Conservation (phyloP, 805 yeast genomes). For the Deakozyma indianensis region DNA sequence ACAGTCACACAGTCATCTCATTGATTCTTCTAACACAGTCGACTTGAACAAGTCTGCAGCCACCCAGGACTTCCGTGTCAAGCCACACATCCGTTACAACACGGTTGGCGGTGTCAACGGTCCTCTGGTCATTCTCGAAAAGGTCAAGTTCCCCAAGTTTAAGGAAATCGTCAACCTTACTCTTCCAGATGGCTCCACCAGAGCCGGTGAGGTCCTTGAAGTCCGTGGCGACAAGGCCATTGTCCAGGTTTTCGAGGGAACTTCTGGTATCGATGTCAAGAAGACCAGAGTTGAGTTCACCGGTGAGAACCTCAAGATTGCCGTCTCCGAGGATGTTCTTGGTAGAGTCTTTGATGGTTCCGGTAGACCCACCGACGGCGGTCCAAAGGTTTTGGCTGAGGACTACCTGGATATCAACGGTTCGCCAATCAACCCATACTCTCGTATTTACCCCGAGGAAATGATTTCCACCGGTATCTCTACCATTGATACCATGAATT, state of each 20-base stretch:
- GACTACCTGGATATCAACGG: constrained; percentile 98
- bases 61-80: constrained; percentile 77
- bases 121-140: constrained; percentile 83
- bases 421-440: constrained; percentile 95
- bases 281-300: constrained; percentile 96
- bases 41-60: constrained; percentile 87
- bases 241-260: constrained; percentile 98
- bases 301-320: constrained; percentile 81
- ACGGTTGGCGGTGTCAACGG: constrained; percentile 98
- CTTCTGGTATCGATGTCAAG: constrained; percentile 96
- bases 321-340: constrained; percentile 92
- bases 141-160: constrained; percentile 78
- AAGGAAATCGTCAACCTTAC: constrained; percentile 96
- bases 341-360: constrained; percentile 99
- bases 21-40: constrained; percentile 23
- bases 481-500: constrained; percentile 98
- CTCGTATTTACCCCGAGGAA: constrained; percentile 98
- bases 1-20: too few relatives aligned
- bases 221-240: constrained; percentile 94
- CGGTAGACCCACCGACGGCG: constrained; percentile 95
- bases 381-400: constrained; percentile 97
- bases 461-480: constrained; percentile 99
- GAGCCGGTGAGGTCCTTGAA: constrained; percentile 98
- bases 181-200: constrained; percentile 82
- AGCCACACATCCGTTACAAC: constrained; percentile 85